Evolutionary conservation across 805 yeast species (phyloP).

Genomic region (Limtongia smithiae): DNA sequence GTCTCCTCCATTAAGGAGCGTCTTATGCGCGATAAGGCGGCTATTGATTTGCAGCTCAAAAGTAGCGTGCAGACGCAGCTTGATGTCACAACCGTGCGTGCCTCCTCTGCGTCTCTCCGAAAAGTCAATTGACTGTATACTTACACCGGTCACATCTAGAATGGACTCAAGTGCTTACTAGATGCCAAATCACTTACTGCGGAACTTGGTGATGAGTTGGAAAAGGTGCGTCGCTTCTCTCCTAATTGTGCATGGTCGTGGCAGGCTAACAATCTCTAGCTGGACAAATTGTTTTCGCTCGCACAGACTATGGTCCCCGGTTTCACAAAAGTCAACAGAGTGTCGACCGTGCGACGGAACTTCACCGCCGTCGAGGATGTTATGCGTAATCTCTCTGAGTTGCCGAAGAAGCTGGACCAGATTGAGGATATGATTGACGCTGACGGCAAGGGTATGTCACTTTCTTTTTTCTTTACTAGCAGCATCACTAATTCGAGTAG

Average conservation of each 20-base stretch:
- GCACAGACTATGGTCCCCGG: slow-evolving; percentile 47
- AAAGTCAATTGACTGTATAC: not conserved
- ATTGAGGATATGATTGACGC: slow-evolving; percentile 53
- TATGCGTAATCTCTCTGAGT: slow-evolving; percentile 56
- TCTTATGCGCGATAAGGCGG: slow-evolving; percentile 56
- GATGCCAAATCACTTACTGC: slow-evolving; percentile 39
- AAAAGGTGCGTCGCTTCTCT: slow-evolving; percentile 29
- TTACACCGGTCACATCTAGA: not conserved
- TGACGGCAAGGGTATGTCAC: slow-evolving; percentile 35
- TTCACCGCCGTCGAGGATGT: slow-evolving; percentile 66
- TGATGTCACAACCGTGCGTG: slow-evolving; percentile 46
- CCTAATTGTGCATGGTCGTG: not conserved
- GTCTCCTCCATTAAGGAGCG: slow-evolving; percentile 37
- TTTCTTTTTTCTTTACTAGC: too few species aligned
- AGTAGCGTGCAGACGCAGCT: slow-evolving; percentile 65
- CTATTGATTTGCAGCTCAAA: slow-evolving; percentile 70
- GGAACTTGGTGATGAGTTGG: slow-evolving; percentile 46
- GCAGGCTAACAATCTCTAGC: slow-evolving; percentile 2
- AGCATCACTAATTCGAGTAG: too few species aligned
- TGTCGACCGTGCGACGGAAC: slow-evolving; percentile 62
- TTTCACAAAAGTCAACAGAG: slow-evolving; percentile 58
- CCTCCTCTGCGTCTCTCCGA: too few species aligned
- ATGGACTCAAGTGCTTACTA: slow-evolving; percentile 7
- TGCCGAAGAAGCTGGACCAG: slow-evolving; percentile 49
- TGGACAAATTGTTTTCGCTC: slow-evolving; percentile 13